Evolutionary conservation across 2,329 filamentous ascomycete species (phyloP).

Genomic region (Achaetomium macrosporum): DNA sequence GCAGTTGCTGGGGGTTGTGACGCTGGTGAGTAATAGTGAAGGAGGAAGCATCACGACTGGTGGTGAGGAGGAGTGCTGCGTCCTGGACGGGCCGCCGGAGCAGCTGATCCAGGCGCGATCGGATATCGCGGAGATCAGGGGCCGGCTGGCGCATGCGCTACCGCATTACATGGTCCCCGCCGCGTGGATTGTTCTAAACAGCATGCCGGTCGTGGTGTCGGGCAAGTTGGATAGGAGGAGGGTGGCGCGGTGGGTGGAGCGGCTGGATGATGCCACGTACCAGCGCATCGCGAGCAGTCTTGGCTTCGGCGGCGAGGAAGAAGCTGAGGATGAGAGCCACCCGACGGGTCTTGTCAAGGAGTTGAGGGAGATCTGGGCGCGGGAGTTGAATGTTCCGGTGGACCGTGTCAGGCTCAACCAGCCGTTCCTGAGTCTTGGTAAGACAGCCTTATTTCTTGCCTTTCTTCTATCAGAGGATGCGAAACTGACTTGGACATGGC

Average conservation of each 20-base stretch:
- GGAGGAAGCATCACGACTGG: not conserved
- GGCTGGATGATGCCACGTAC: slow-evolving; percentile 12
- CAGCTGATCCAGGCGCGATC: slow-evolving; percentile 9
- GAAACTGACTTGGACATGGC: not conserved
- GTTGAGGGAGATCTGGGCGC: slow-evolving; percentile 22
- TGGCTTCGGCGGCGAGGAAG: not conserved
- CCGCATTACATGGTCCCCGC: slow-evolving; percentile 24
- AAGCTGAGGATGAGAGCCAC: slow-evolving; percentile 8
- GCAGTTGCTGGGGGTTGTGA: slow-evolving; percentile 19
- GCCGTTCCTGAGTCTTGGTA: slow-evolving; percentile 21
- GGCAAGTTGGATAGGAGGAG: slow-evolving; percentile 20
- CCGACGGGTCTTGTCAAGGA: slow-evolving; percentile 10
- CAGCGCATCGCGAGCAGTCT: slow-evolving; percentile 17
- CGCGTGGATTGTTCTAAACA: slow-evolving; percentile 19
- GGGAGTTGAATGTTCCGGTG: slow-evolving; percentile 16
- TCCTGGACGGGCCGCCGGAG: slow-evolving; percentile 10
- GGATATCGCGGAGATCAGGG: slow-evolving; percentile 15
- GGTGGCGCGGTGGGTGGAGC: slow-evolving; percentile 17
- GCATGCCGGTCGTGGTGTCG: slow-evolving; percentile 21
- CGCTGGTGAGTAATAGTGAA: slow-evolving; percentile 2
- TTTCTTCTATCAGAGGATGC: not conserved
- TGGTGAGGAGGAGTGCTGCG: slow-evolving; percentile 1
- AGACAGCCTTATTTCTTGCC: not conserved
- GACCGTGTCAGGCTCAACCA: slow-evolving; percentile 18
- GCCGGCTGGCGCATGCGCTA: slow-evolving; percentile 14